phyloP scores from a whole-genome alignment of 176 grass and related monocot genomes.

The Rhynchospora pubera region DNA sequence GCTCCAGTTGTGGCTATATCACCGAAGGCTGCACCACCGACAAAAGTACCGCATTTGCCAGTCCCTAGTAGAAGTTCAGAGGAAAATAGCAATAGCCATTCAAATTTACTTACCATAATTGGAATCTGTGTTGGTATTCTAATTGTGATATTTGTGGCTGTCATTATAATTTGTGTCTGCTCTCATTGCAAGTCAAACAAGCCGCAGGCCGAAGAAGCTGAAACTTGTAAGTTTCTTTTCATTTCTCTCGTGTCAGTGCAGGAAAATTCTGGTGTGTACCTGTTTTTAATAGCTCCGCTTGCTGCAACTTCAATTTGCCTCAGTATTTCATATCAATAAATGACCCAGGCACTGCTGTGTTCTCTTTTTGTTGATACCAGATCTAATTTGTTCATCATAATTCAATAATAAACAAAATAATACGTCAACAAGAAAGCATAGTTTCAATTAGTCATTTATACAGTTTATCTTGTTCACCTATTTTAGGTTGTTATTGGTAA shows the following conservation, averaged over 20 bases:
- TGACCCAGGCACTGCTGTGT: background rate
- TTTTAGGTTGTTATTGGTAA: background rate
- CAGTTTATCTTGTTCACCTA: background rate
- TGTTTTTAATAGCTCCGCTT: constrained; percentile 4
- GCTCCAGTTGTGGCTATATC: constrained; percentile 51
- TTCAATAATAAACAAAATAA: background rate
- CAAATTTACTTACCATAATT: constrained; percentile 48
- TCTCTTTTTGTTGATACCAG: background rate
- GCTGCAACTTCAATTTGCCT: background rate
- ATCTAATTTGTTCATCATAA: background rate
- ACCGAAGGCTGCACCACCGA: constrained; percentile 52
- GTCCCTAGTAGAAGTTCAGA: constrained; percentile 14
- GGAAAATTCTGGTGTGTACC: constrained; percentile 11
- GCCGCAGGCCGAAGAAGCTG: constrained; percentile 30
- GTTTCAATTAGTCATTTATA: background rate
- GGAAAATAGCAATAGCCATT: constrained; percentile 33
- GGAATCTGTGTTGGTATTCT: constrained; percentile 68
- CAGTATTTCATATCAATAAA: background rate
- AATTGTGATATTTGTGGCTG: constrained; percentile 45
- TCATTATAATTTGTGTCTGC: constrained; percentile 67
- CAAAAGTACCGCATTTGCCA: constrained; percentile 28
- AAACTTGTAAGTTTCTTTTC: constrained; percentile 53
- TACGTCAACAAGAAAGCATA: background rate
- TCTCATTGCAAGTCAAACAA: constrained; percentile 55
- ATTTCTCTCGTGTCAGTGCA: constrained; percentile 11